A percentile compares a stretch with the other conserved stretches of the same genome.
These are phyloP conservation scores for Serendipita sp. DNA, from an alignment of 768 basidiomycete genomes.

Conservation along the genomic window DNA sequence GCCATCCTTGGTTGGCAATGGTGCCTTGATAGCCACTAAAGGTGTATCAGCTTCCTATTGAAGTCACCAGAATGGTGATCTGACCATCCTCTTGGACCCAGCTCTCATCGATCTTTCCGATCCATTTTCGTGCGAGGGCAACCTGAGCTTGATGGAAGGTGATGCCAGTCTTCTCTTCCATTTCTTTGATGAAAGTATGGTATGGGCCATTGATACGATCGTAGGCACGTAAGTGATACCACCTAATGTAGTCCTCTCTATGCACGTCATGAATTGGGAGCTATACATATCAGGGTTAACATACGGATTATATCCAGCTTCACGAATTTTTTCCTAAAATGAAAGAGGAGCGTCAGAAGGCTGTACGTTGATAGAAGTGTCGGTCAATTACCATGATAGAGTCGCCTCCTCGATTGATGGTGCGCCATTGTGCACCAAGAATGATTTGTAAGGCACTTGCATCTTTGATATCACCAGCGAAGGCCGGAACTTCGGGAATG, in stretches of 20 bases:
- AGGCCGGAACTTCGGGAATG: constrained; percentile 85
- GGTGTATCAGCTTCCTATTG: constrained; percentile 28
- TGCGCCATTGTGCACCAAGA: constrained; percentile 76
- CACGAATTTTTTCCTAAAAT: constrained; percentile 55
- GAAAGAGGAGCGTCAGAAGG: not conserved
- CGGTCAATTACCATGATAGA: constrained; percentile 32
- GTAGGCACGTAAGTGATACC: constrained; percentile 85
- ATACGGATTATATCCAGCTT: constrained; percentile 65
- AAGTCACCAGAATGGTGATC: too few relatives aligned
- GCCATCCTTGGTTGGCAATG: constrained; percentile 34
- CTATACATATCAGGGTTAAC: constrained; percentile 15
- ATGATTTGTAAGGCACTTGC: constrained; percentile 55
- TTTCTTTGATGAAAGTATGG: constrained; percentile 40
- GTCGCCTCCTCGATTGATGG: constrained; percentile 76
- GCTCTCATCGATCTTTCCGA: constrained; percentile 20
- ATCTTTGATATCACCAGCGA: constrained; percentile 66
- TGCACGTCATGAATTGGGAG: constrained; percentile 17
- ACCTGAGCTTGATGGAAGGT: constrained; percentile 76
- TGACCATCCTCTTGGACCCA: not conserved
- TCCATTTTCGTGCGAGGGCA: constrained; percentile 64
- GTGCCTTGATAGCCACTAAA: constrained; percentile 41
- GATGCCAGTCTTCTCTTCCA: constrained; percentile 62
- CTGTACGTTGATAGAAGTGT: not conserved
- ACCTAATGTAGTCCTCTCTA: constrained; percentile 65
- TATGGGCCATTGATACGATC: constrained; percentile 75